Conservation (phyloP, 2,329 filamentous ascomycete genomes). For the Fusarium buxicola region DNA sequence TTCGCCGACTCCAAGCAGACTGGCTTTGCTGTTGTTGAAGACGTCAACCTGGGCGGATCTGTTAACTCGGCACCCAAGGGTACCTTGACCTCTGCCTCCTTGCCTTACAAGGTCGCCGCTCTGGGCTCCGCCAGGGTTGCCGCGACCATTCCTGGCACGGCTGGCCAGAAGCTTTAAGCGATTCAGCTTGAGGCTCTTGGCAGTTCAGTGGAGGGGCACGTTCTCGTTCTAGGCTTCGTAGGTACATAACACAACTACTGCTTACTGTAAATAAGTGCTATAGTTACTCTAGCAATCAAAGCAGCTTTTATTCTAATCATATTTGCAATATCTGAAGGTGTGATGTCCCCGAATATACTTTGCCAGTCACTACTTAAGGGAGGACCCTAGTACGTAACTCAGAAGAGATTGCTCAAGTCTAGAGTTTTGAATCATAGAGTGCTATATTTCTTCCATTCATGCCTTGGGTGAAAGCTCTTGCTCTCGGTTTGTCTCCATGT, state of each 20-base stretch:
- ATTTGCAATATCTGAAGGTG: too few relatives aligned
- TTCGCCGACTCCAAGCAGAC: constrained; percentile 55
- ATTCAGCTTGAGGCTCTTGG: not conserved
- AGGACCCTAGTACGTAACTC: too few relatives aligned
- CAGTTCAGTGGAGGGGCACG: not conserved
- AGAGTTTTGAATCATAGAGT: too few relatives aligned
- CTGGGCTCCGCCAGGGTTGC: constrained; percentile 61
- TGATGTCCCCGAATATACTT: too few relatives aligned
- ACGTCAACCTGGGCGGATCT: constrained; percentile 56
- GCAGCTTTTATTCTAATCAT: not conserved
- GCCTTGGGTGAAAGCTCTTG: too few relatives aligned
- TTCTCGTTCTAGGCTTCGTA: not conserved
- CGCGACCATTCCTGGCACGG: constrained; percentile 53
- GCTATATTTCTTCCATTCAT: too few relatives aligned
- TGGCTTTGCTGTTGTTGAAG: constrained; percentile 57
- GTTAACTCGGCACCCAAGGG: constrained; percentile 57
- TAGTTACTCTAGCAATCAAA: not conserved
- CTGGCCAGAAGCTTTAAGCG: constrained; percentile 51
- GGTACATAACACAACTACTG: not conserved
- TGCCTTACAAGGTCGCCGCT: constrained; percentile 59
- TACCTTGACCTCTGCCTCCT: constrained; percentile 63
- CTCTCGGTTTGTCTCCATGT: too few relatives aligned
- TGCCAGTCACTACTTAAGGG: too few relatives aligned
- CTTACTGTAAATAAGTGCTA: constrained; percentile 5
- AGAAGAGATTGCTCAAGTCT: too few relatives aligned